Percentiles rank a stretch among this genome's conserved stretches.
These are phyloP conservation scores for Alternaria infectoria DNA, from an alignment of 2,329 filamentous ascomycete genomes.

Conservation along the genomic window DNA sequence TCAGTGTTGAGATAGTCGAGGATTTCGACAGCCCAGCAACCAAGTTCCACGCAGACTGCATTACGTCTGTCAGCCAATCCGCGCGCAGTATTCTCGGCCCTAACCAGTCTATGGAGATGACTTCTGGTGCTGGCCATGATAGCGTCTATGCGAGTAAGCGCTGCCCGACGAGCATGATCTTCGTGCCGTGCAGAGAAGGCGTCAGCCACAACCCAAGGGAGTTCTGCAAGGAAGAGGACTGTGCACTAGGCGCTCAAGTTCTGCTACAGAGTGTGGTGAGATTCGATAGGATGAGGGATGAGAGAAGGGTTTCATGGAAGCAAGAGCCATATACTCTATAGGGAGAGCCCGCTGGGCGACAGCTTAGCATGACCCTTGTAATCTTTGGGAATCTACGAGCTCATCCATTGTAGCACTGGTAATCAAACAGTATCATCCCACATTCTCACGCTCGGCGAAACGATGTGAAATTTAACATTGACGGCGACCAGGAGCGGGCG, in stretches of 20 bases:
- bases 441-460: neutral
- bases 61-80: slow-evolving; percentile 67
- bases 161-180: slow-evolving; percentile 58
- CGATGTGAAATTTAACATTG: neutral
- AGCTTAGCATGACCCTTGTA: neutral
- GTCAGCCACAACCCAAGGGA: slow-evolving; percentile 57
- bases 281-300: slow-evolving; percentile 55
- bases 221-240: slow-evolving; percentile 55
- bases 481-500: neutral
- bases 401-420: neutral
- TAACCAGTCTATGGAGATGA: slow-evolving; percentile 60
- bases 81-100: slow-evolving; percentile 64
- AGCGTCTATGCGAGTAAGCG: slow-evolving; percentile 53
- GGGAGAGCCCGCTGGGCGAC: neutral
- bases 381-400: neutral
- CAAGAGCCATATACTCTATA: slow-evolving; percentile 33
- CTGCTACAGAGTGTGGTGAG: slow-evolving; percentile 58
- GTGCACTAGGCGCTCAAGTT: slow-evolving; percentile 56
- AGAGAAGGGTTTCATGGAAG: slow-evolving; percentile 41
- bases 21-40: slow-evolving; percentile 65
- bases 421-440: neutral
- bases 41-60: slow-evolving; percentile 71
- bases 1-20: slow-evolving; percentile 63
- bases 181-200: slow-evolving; percentile 56
- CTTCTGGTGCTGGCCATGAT: slow-evolving; percentile 70